Evolutionary conservation across 495 filamentous ascomycete species (phyloP), one percentile per base, ranked within the genome.

Genomic region (Xylaria grammica): DNA sequence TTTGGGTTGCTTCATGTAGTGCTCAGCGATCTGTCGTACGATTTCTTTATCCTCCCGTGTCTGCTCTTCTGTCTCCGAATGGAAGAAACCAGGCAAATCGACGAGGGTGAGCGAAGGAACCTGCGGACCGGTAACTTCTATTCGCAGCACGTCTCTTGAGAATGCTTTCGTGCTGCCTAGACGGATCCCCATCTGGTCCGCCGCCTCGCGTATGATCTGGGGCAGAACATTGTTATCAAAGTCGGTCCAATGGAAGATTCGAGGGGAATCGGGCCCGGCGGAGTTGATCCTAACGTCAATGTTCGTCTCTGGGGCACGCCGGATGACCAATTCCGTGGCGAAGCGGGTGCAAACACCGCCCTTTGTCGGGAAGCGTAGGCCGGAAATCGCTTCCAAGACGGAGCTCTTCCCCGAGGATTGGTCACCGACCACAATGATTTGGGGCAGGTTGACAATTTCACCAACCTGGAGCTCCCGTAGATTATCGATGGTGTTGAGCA

Each of bases 321-420:
- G 82, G 19, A 88, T 78, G 3, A 85, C 72, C 9, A 87, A 67
- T 67, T 88, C 84, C 0, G 82, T 86, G 3, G 84, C 77, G 62
- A 85, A 86, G 32, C 83, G 73, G 0, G 85, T 87, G 66, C 81
- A 84, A 0, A 84, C 62, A 42, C 70, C 82, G 44, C 75, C 78
- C 57, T 79, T 79, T 7, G 72, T 70, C 1, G 84, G 84, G 58
- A 90, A 88, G 0, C 78, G 74, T 17, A 89, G 77, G 5, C 85
- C 81, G 0, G 85, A 87, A 17, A 90, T 81, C 10, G 85, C 86
- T 58, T 89, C 86, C 0, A 90, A 78, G 2, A 90, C 87, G 0
- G 86, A 89, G 68, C 84, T 86, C 63, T 88, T 88, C 11, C 86
- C 86, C 17, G 79, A 76, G 0, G 81, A 86, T 61, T 87, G 85